Conservation (phyloP, 805 yeast genomes). For the Kazachstania bromeliacearum region DNA sequence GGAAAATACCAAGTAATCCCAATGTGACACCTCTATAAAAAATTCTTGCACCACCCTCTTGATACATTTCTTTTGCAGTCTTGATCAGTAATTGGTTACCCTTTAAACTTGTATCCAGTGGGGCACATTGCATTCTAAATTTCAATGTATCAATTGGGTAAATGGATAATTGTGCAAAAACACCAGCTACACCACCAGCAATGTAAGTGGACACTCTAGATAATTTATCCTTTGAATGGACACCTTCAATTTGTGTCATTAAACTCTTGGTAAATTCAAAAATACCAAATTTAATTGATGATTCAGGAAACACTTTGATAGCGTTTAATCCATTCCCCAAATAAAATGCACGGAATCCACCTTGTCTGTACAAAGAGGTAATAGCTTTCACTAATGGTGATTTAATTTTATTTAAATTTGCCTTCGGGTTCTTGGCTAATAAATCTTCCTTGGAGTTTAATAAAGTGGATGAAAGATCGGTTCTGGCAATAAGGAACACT, state of each 20-base stretch:
- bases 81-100: constrained; percentile 53
- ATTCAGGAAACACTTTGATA: constrained; percentile 91
- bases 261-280: constrained; percentile 79
- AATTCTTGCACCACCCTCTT: constrained; percentile 64
- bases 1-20: constrained; percentile 94
- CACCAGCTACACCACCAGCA: constrained; percentile 96
- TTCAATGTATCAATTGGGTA: constrained; percentile 94
- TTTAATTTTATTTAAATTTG: constrained; percentile 39
- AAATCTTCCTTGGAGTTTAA: constrained; percentile 44
- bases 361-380: constrained; percentile 70
- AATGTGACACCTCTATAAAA: constrained; percentile 84
- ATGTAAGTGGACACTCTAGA: constrained; percentile 73
- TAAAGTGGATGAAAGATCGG: constrained; percentile 66
- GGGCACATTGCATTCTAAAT: constrained; percentile 88
- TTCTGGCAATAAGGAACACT: constrained; percentile 86
- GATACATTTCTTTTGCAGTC: constrained; percentile 71
- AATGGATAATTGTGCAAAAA: constrained; percentile 81
- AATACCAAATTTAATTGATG: constrained; percentile 94
- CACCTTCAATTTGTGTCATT: constrained; percentile 68
- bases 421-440: constrained; percentile 35
- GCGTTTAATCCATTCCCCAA: constrained; percentile 93
- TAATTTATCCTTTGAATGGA: constrained; percentile 55
- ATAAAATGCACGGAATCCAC: constrained; percentile 80
- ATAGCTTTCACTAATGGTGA: constrained; percentile 80
- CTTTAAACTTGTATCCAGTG: constrained; percentile 49